Evolutionary conservation across 2,329 filamentous ascomycete genomes (phyloP), one percentile per base, ranked within the genome.

Genomic region (Lecanoromycetidae sp.): DNA sequence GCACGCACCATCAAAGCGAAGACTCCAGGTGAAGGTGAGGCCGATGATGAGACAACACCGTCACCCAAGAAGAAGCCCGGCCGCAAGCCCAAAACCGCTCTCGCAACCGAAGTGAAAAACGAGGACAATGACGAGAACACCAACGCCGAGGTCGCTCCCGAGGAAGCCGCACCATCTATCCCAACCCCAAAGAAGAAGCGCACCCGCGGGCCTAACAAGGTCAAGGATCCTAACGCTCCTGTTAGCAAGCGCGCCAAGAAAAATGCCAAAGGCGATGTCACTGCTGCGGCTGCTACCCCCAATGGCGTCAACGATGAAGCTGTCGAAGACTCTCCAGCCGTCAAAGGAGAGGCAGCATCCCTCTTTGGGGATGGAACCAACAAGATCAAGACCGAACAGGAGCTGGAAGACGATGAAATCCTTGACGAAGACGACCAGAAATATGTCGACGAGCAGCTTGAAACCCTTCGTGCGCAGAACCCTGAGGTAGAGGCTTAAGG

Each of bases 181-280:
- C 36, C 2, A 26, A 13, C 22, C 36, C 36, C 20, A 27, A 49
- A 39, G 30, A 49, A 49, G 33, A 51, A 48, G 52, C 12, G 52
- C 51, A 17, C 48, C 45, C 15, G 56, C n/a, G 29, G 29, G 19
- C 40, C 36, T 9, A 39, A 13, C 27, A 42, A 56, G 23, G 23
- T 49, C 6, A 60, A 60, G 49, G 39, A 44, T 12, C 43, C 23
- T 54, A 57, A 47, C 50, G 54, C 46, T 15, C 57, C 44, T 42
- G 25, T 36, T 9, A 34, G 9, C 25, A 47, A 47, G 23, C 44
- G 36, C 10, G 37, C 41, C 4, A 60, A 56, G 43, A 59, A 59
- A 38, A 30, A 34, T 8, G 17, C 46, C 39, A 2, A 52, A 50
- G 40, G 34, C 2, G 29, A 15, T 26, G 36, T 20, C n/a, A 34